These are phyloP conservation scores for Microbotryomycetes sp. DNA, from an alignment of 1,284 basidiomycete species.

Conservation along the genomic window DNA sequence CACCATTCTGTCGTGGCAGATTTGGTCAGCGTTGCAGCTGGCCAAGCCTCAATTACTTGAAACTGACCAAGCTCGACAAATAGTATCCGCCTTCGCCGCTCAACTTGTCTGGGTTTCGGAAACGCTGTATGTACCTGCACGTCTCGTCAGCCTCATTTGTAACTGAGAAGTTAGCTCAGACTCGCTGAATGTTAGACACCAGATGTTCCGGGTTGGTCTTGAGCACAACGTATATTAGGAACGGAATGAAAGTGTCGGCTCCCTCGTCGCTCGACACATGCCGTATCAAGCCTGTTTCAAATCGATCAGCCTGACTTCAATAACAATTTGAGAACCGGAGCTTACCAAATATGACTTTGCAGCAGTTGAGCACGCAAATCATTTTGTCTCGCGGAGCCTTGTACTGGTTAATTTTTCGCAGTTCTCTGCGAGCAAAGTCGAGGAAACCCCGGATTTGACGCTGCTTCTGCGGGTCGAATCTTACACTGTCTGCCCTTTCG, in stretches of 20 bases:
- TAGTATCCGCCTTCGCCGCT: constrained; percentile 97
- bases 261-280: constrained; percentile 51
- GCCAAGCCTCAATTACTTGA: neutral
- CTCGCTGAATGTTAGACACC: constrained; percentile 88
- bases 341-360: constrained; percentile 98
- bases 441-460: constrained; percentile 62
- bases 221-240: constrained; percentile 89
- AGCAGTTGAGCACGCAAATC: constrained; percentile 94
- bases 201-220: constrained; percentile 89
- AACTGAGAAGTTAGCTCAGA: constrained; percentile 9
- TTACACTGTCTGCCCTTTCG: neutral
- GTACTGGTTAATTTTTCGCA: constrained; percentile 96
- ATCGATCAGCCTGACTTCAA: neutral
- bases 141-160: neutral
- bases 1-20: constrained; percentile 57
- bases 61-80: constrained; percentile 76
- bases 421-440: constrained; percentile 90
- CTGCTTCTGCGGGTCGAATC: neutral
- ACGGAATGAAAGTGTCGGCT: constrained; percentile 89
- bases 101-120: constrained; percentile 79
- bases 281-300: constrained; percentile 65
- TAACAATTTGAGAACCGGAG: constrained; percentile 18
- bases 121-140: constrained; percentile 84
- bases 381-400: constrained; percentile 97
- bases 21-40: constrained; percentile 9